phyloP scores from a whole-genome alignment of 1,284 basidiomycete species.

The Apiotrichum sp. region DNA sequence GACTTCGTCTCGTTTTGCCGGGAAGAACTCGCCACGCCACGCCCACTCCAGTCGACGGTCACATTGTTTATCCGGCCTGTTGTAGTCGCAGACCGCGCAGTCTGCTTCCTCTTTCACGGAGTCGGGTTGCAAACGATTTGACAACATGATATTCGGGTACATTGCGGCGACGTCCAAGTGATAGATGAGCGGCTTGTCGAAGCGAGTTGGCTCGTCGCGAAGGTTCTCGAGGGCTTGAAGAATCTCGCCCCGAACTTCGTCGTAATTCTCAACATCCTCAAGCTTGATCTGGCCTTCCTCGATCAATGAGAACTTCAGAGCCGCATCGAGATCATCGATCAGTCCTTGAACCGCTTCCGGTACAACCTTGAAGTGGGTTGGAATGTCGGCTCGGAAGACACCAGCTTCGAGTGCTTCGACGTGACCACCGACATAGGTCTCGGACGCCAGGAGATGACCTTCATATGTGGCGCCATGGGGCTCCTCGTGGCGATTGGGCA shows the following conservation, averaged over 20 bases:
- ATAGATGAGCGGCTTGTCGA: conserved; percentile 93
- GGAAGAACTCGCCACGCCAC: conserved; percentile 98
- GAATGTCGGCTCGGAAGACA: conserved; percentile 94
- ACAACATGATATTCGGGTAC: conserved; percentile 99
- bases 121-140: conserved; percentile 96
- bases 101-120: conserved; percentile 94
- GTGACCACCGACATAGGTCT: conserved; percentile 98
- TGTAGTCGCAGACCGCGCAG: conserved; percentile 98
- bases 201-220: conserved; percentile 82
- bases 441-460: conserved; percentile 89
- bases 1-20: conserved; percentile 93
- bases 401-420: conserved; percentile 98
- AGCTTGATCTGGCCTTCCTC: conserved; percentile 79
- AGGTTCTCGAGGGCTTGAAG: conserved; percentile 73
- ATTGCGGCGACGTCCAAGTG: conserved; percentile 99
- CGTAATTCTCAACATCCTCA: conserved; percentile 89
- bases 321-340: conserved; percentile 88
- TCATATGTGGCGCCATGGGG: conserved; percentile 88
- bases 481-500: conserved; percentile 97
- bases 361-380: conserved; percentile 91
- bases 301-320: conserved; percentile 79
- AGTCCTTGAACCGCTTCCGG: conserved; percentile 86
- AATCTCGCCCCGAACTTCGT: conserved; percentile 81
- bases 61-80: conserved; percentile 90
- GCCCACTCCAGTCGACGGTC: conserved; percentile 95